Evolutionary conservation across 169 alveolate species (phyloP).

Genomic region (Blepharisma undulans): DNA sequence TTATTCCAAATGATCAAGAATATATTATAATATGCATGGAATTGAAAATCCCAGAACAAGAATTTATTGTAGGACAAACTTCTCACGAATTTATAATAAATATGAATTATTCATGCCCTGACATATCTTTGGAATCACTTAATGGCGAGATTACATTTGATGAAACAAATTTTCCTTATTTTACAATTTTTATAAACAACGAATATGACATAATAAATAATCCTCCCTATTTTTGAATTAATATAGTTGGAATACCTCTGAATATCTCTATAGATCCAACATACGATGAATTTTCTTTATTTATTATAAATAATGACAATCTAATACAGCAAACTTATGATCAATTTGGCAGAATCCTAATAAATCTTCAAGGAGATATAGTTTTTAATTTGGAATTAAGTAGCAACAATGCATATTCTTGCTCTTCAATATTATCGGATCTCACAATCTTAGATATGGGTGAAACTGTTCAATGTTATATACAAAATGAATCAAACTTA

Average conservation of each 20-base stretch:
- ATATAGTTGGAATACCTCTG: background rate
- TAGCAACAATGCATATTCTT: background rate
- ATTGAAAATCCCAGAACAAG: background rate
- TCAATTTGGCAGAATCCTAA: background rate
- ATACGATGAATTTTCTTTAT: background rate
- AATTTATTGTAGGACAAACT: background rate
- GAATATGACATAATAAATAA: background rate
- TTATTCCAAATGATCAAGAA: background rate
- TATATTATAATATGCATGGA: background rate
- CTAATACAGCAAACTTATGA: background rate
- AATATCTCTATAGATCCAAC: background rate
- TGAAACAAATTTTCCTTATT: background rate
- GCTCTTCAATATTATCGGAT: background rate
- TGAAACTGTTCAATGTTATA: background rate
- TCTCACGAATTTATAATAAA: background rate
- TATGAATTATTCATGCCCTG: background rate
- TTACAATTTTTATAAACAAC: too few species aligned
- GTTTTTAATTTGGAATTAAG: too few species aligned
- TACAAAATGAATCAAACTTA: background rate
- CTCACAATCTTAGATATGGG: background rate
- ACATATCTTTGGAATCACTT: background rate
- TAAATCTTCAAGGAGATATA: background rate
- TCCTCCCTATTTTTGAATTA: background rate
- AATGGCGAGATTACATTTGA: background rate
- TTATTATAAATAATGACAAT: background rate